Base-by-base conservation (phyloP, 2,329 filamentous ascomycete genomes). In the Diaporthe nobilis region DNA sequence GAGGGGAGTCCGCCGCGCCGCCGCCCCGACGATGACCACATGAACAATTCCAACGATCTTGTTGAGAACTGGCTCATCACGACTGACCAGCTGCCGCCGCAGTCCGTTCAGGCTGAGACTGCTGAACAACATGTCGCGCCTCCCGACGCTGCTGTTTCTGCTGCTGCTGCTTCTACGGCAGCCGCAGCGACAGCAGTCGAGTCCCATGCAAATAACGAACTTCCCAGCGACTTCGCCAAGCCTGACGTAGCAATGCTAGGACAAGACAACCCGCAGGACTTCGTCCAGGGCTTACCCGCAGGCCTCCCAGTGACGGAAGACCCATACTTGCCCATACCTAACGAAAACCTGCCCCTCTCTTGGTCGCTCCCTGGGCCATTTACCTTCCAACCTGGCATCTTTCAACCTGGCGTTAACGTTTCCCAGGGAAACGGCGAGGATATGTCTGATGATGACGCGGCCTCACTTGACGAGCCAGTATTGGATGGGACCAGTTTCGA, bases 401-500 rank as follows among this genome's bases (percentile, higher is more conserved):
- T 34, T 20, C 44, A 8, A 3, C 44, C 63, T 13, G 44, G 44
- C 44, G 44, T 25, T 44, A 67, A 12, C 31, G 31, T 47, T n/a
- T 17, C 57, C 17, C 42, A 49, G 3, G 42, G 42, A 22, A 28
- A 31, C 6, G 25, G 9, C 28, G 42, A n/a, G 17, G 42, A 20
- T n/a, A 49, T 65, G 25, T 65, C 61, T 49, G 61, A 70, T 13
- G 65, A 53, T 70, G 49, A 70, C 34, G 58, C 58, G 12, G 58
- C 49, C 39, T 73, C 71, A 10, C 25, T 65, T 31, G 58, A 65
- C 61, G 58, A 73, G 13, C 37, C 37, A 42, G 61, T 65, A n/a
- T 22, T 73, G 42, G 71, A 73, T 22, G 71, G 37, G 28, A 51
- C 71, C 17, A 15, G n/a, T 34, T 65, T 73, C 28, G 58, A 61